Base-by-base conservation (phyloP, 306 rosid genomes). In the Acacia melanoxylon region DNA sequence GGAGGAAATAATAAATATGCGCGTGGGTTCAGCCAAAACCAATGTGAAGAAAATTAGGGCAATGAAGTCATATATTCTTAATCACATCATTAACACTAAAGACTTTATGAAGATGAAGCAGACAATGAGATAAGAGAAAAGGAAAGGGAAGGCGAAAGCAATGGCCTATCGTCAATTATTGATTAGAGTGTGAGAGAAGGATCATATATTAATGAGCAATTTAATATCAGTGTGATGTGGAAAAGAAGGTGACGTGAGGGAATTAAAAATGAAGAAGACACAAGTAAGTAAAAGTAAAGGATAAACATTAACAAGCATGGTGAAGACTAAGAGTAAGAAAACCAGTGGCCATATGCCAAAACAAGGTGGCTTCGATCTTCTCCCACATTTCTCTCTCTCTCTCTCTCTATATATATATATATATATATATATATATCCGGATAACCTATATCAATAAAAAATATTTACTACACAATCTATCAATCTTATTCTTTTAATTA, bases 181-280 rank as follows among this genome's bases (percentile, higher is more conserved):
- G 68, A 62, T 62, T 11, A 13, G 62, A 2, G 24, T 6, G 13
- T 0, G 24, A 58, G 27, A 58, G 14, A 58, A n/a, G 14, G 29
- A 22, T 58, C 31, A 58, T 10, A 22, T 22, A n/a, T 22, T 1
- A 8, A 3, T 13, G 10, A 25, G 10, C 6, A 27, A 25, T 62
- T 27, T 12, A 44, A 46, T 48, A 25, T 25, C 12, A 73, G 22
- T n/a, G 14, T 58, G 4, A 2, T 9, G 12, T 29, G 29, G 22
- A 73, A 73, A 25, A 3, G 40, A 24, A 46, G 59, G 75, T 71
- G 75, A 71, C 58, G 40, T 71, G 56, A 44, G 45, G 75, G 56
- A 13, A n/a, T 42, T n/a, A 71, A 29, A 71, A 24, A 61, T 61
- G 25, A 15, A 2, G 33, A 24, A 24, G 16, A 16, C 8, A 4